Evolutionary conservation across 192 early-diverging fungal genomes (phyloP).

Genomic region (Geosiphon pyriformis): DNA sequence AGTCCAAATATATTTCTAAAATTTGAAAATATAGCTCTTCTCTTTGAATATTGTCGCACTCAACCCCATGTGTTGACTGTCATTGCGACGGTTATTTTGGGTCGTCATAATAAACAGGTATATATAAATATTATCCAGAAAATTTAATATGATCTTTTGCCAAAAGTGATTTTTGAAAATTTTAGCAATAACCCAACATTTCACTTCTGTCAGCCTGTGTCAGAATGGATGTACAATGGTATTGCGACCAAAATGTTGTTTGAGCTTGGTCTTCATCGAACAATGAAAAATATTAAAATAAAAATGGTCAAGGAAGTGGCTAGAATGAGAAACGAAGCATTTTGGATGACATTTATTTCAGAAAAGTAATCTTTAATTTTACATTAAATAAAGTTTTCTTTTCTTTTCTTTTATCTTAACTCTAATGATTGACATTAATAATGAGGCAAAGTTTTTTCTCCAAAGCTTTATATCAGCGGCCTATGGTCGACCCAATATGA

Average conservation of each 20-base stretch:
- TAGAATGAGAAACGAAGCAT: conserved; percentile 13
- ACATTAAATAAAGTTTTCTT: too few relatives aligned
- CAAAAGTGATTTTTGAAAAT: too few relatives aligned
- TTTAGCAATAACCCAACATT: too few relatives aligned
- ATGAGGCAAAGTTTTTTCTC: too few relatives aligned
- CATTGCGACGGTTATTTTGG: conserved; percentile 9
- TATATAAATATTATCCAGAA: neutral
- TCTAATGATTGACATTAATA: too few relatives aligned
- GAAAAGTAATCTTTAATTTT: conserved; percentile 12
- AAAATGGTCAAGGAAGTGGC: conserved; percentile 14
- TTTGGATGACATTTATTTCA: conserved; percentile 23
- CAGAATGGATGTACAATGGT: conserved; percentile 16
- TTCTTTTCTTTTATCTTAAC: too few relatives aligned
- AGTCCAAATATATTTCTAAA: neutral
- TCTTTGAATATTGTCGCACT: conserved; percentile 19
- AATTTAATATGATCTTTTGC: neutral
- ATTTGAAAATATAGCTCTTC: neutral
- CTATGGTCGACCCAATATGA: conserved; percentile 22
- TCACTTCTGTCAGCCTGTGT: neutral
- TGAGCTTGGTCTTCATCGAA: conserved; percentile 14
- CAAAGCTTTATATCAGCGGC: conserved; percentile 19
- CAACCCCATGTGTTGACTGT: conserved; percentile 14
- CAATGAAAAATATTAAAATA: neutral
- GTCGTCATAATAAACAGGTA: conserved; percentile 20
- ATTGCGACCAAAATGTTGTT: conserved; percentile 22